phyloP scores from a whole-genome alignment of 2,329 filamentous ascomycete species.

The Penicillium capsulatum region DNA sequence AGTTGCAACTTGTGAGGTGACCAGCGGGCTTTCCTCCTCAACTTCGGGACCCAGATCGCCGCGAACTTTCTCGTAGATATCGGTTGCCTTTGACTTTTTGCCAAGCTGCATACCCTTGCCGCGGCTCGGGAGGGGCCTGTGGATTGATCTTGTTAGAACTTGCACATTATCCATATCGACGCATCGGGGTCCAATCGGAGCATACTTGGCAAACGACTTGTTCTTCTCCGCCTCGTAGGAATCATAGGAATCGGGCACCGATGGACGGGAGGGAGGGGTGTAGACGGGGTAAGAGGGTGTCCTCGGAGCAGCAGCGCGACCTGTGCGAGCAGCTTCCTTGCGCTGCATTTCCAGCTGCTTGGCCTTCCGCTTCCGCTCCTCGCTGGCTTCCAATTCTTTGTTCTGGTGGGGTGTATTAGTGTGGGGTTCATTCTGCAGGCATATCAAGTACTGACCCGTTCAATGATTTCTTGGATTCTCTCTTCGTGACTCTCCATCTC shows the following conservation, averaged over 20 bases:
- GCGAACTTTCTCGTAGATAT: constrained; percentile 94
- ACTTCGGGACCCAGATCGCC: constrained; percentile 84
- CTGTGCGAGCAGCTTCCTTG: constrained; percentile 83
- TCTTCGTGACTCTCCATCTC: constrained; percentile 99
- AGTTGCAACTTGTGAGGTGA: constrained; percentile 54
- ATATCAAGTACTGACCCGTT: constrained; percentile 57
- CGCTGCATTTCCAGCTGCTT: constrained; percentile 99
- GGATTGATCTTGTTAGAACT: constrained; percentile 35
- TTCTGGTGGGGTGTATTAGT: constrained; percentile 56
- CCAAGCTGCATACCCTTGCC: constrained; percentile 99
- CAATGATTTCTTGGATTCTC: constrained; percentile 97
- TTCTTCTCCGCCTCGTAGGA: constrained; percentile 97
- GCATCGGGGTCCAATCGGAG: constrained; percentile 3
- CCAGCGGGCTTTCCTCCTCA: constrained; percentile 67
- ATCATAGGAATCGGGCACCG: constrained; percentile 78
- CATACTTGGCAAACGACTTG: constrained; percentile 76
- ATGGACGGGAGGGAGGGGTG: constrained; percentile 70
- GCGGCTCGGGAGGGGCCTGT: constrained; percentile 60
- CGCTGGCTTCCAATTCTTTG: constrained; percentile 96
- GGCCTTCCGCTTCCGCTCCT: constrained; percentile 96
- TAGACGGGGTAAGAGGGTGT: constrained; percentile 85
- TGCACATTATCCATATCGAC: neutral
- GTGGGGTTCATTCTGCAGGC: constrained; percentile 10
- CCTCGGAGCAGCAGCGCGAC: constrained; percentile 63
- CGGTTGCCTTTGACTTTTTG: constrained; percentile 96